Evolutionary conservation across 2,329 filamentous ascomycete genomes (phyloP), one percentile per base, ranked within the genome.

Genomic region (Clonostachys solani): DNA sequence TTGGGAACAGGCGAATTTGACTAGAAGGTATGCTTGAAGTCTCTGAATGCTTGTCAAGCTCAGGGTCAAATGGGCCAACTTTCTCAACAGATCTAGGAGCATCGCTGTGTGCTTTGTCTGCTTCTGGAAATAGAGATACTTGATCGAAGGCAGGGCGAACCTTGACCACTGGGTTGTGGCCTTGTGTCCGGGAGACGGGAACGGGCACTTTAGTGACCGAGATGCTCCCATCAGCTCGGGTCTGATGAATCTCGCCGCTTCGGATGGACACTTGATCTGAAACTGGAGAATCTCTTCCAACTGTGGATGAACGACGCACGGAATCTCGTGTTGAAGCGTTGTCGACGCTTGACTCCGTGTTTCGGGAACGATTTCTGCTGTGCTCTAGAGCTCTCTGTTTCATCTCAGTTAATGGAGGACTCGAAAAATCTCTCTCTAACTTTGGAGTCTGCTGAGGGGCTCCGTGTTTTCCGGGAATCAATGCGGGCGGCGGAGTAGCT

Each of bases 131-230:
- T 23, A 38, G 36, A 18, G 36, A 38, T 40, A 42, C 42, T 13
- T 43, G 40, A 6, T 54, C 50, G 36, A 53, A 57, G 4, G 53
- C 53, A 13, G 62, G 60, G 5, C 54, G 56, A 33, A 58, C 51
- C 34, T 65, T 64, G 15, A 54, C 54, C 10, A 50, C 47, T 29
- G 49, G 53, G 38, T 47, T 54, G 23, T 60, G 56, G 6, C 54
- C 58, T n/a, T 46, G 44, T 17, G 51, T 48, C 33, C 42, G 46
- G 36, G 56, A 50, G 33, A 51, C 37, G 4, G 50, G 36, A 12
- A 55, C 47, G 40, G 45, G 41, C 15, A 53, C 50, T 5, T 44
- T 46, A 3, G 45, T 49, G 6, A 48, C 44, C n/a, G 49, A 48
- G 6, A 47, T n/a, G 19, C 50, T 51, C 18, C 50, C 52, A 33